Evolutionary conservation across 331 rosid species (phyloP).

Genomic region (Phaseolus coccineus): DNA sequence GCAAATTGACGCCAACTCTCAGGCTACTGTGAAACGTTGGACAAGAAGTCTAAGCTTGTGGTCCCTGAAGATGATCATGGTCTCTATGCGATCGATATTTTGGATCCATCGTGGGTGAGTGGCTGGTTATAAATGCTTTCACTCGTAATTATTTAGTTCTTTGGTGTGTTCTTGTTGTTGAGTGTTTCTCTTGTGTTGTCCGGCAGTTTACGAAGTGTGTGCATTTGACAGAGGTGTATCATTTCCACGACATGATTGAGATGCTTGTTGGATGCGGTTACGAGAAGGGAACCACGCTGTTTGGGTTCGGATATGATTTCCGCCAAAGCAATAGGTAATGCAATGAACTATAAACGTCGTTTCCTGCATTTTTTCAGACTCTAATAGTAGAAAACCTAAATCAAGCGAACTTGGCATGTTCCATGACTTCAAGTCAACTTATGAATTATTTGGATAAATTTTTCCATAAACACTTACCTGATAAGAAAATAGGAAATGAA

Average conservation of each 20-base stretch:
- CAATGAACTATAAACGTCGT: not conserved
- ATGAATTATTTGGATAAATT: not conserved
- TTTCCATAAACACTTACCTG: no score
- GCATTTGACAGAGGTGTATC: constrained; percentile 76
- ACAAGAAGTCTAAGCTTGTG: constrained; percentile 60
- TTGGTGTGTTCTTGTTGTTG: not conserved
- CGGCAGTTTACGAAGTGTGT: constrained; percentile 78
- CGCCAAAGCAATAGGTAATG: constrained; percentile 89
- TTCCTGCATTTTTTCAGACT: not conserved
- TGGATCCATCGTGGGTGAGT: constrained; percentile 88
- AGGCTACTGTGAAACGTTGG: constrained; percentile 82
- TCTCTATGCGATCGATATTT: constrained; percentile 89
- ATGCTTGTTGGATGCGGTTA: constrained; percentile 87
- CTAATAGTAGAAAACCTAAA: not conserved
- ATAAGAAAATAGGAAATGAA: no score
- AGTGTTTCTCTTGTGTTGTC: constrained; percentile 24
- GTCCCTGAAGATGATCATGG: constrained; percentile 88
- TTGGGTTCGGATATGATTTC: constrained; percentile 96
- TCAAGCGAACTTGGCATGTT: no score
- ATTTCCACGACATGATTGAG: constrained; percentile 90
- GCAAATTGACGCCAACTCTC: constrained; percentile 31
- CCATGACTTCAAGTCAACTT: not conserved
- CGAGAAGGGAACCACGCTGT: constrained; percentile 89
- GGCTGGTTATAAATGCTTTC: not conserved
- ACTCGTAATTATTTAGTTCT: not conserved